phyloP scores from a whole-genome alignment of 148 eudicot species.

The Vaccinium darrowii region DNA sequence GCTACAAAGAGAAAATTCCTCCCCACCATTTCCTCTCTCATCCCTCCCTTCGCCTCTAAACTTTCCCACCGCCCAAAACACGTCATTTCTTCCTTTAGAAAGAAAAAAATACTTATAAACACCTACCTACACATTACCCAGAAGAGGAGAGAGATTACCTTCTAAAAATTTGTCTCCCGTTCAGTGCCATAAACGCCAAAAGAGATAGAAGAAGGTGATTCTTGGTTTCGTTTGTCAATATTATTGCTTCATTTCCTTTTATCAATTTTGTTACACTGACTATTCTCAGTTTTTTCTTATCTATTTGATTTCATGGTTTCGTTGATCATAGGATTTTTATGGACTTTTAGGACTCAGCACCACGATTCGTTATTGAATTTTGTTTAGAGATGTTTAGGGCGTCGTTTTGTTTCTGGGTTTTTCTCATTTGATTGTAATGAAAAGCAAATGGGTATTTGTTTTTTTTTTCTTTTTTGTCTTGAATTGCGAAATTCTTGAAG shows the following conservation, averaged over 20 bases:
- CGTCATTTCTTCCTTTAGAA: not conserved
- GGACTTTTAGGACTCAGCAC: not conserved
- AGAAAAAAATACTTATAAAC: no score
- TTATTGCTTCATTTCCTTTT: not conserved
- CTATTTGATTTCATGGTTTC: not conserved
- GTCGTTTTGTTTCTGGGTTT: not conserved
- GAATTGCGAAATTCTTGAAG: not conserved
- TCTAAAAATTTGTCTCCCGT: not conserved
- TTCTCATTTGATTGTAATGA: constrained; percentile 3
- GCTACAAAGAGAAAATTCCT: not conserved
- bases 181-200: not conserved
- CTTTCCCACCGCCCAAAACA: not conserved
- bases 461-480: not conserved
- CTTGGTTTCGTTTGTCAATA: not conserved
- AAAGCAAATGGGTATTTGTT: constrained; percentile 2
- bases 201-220: constrained; percentile 7
- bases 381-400: not conserved
- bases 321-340: not conserved
- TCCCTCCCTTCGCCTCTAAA: not conserved
- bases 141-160: not conserved
- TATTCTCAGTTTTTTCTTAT: not conserved
- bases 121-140: not conserved
- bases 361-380: constrained; percentile 2
- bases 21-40: not conserved
- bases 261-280: not conserved